These are phyloP conservation scores for Boletus barrowsii DNA, from an alignment of 768 basidiomycete species.

Conservation along the genomic window DNA sequence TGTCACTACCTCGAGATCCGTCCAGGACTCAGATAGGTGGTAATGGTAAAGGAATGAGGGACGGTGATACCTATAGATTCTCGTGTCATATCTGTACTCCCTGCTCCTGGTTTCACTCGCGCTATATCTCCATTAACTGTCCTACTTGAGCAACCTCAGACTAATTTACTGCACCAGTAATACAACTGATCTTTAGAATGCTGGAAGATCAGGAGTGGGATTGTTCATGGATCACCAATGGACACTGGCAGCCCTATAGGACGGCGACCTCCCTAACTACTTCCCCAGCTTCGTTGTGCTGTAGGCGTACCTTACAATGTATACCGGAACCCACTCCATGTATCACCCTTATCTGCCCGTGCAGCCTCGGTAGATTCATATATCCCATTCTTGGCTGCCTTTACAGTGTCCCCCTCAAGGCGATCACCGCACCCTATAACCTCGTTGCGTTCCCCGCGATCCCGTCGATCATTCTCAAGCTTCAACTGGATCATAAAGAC, in stretches of 20 bases:
- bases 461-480: constrained; percentile 59
- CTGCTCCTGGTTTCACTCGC: constrained; percentile 42
- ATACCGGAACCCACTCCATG: constrained; percentile 78
- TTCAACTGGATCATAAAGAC: constrained; percentile 47
- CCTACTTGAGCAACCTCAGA: not conserved
- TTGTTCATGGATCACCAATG: too few relatives aligned
- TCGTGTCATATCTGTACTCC: constrained; percentile 29
- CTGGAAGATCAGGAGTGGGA: too few relatives aligned
- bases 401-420: constrained; percentile 34
- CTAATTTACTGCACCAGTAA: too few relatives aligned
- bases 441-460: constrained; percentile 68
- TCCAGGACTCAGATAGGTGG: constrained; percentile 28
- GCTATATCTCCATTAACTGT: too few relatives aligned
- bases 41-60: constrained; percentile 4
- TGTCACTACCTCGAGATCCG: constrained; percentile 41
- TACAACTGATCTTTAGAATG: too few relatives aligned
- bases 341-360: constrained; percentile 57
- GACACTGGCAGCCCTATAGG: too few relatives aligned
- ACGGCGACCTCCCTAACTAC: too few relatives aligned
- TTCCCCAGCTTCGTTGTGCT: too few relatives aligned
- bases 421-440: constrained; percentile 50
- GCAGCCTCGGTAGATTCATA: constrained; percentile 58
- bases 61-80: constrained; percentile 3
- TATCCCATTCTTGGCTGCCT: constrained; percentile 45
- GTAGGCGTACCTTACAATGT: constrained; percentile 33